Base-by-base conservation (phyloP, 306 rosid genomes). In the Vicia faba region DNA sequence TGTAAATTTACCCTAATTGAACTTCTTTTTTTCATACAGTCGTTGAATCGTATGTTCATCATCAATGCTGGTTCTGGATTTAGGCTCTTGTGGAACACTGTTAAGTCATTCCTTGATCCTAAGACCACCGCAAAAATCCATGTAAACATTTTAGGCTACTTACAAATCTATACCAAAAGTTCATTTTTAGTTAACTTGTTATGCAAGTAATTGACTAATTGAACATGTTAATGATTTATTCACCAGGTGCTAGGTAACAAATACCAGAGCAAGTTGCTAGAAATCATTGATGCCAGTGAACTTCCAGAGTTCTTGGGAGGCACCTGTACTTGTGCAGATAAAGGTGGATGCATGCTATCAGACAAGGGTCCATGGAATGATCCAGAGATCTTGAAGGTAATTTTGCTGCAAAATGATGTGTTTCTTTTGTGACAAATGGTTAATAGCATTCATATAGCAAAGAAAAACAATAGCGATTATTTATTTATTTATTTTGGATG, bases 331-430 rank as follows among this genome's bases (percentile, higher is more conserved):
- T 95, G 99, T 67, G 95, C 77, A 1, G 91, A 88, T 54, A 88
- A 90, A 82, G 99, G 97, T 23, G 99, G 99, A 7, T 95, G 99
- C 64, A 86, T 95, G 97, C 85, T 84, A 63, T 86, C 99, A 0
- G 99, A 95, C 79, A 95, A 90, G 89, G 99, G 99, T n/a, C 99
- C 99, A 4, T 95, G 99, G 99, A 95, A 90, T 68, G 92, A 95
- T 65, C 84, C 91, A 18, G 95, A 88, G 0, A 90, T 88, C 57
- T 66, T 80, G 51, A 85, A 84, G 97, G 99, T 92, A 75, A 60
- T 64, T 51, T 56, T 63, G 14, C 36, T 44, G 64, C 58, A 69
- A 4, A 60, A 25, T 54, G 35, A 54, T 11, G 15, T 59, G 28
- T 23, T 18, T 28, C 26, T 11, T 19, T 66, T 57, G 40, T 11